phyloP scores from a whole-genome alignment of 2,329 filamentous ascomycete genomes.

The Colletotrichum sojae region DNA sequence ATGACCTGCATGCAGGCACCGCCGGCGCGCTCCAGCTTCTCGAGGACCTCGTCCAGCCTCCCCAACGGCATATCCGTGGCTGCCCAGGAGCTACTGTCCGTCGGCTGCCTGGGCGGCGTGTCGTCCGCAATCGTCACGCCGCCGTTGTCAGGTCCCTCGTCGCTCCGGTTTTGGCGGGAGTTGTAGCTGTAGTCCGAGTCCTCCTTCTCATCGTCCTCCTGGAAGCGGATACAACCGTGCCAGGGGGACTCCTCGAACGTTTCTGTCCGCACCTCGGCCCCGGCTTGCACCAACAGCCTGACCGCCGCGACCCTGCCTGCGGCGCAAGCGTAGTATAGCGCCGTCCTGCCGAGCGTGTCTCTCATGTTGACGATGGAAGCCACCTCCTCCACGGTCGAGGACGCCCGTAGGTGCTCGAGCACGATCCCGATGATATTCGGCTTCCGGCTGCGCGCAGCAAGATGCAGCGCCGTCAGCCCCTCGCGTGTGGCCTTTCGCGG shows the following conservation, averaged over 20 bases:
- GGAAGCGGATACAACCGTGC: constrained; percentile 12
- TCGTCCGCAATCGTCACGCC: background rate
- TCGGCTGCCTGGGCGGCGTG: background rate
- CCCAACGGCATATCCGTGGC: constrained; percentile 37
- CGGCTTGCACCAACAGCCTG: constrained; percentile 46
- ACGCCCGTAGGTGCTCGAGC: constrained; percentile 36
- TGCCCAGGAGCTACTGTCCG: background rate
- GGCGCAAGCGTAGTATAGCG: constrained; percentile 47
- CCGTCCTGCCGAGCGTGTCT: background rate
- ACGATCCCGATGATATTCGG: constrained; percentile 53
- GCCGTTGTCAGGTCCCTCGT: constrained; percentile 1
- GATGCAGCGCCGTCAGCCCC: constrained; percentile 55
- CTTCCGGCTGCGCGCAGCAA: constrained; percentile 53
- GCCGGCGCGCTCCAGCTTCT: constrained; percentile 41
- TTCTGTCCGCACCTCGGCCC: constrained; percentile 40
- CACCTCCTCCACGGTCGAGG: background rate
- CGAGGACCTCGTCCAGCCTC: constrained; percentile 44
- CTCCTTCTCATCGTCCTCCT: background rate
- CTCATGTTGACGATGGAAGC: background rate
- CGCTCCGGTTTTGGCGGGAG: background rate
- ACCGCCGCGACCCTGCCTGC: constrained; percentile 46
- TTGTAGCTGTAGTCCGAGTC: background rate
- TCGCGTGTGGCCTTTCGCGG: constrained; percentile 48
- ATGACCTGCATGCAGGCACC: background rate
- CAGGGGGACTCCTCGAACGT: constrained; percentile 11